phyloP scores from a whole-genome alignment of 495 filamentous ascomycete genomes.

The Lepraria neglecta region DNA sequence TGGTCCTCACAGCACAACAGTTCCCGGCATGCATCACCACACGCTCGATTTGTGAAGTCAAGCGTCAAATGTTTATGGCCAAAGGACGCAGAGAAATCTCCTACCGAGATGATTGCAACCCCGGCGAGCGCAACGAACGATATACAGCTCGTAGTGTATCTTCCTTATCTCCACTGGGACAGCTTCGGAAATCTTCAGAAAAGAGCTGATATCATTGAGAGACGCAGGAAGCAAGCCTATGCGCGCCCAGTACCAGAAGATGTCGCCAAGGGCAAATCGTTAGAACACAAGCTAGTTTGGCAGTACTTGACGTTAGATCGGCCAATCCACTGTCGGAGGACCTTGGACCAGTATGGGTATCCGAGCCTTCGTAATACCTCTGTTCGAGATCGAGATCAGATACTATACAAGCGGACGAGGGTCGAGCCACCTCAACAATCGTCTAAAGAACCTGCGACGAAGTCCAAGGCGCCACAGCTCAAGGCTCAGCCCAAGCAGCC shows the following conservation, averaged over 20 bases:
- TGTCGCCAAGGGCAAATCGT: slow-evolving; percentile 46
- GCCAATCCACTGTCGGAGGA: slow-evolving; percentile 58
- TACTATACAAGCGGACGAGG: slow-evolving; percentile 63
- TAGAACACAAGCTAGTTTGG: slow-evolving; percentile 59
- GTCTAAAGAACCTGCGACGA: slow-evolving; percentile 1
- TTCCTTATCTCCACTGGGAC: slow-evolving; percentile 59
- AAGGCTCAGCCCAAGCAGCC: slow-evolving; percentile 14
- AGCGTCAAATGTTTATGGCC: slow-evolving; percentile 36
- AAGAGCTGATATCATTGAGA: slow-evolving; percentile 52
- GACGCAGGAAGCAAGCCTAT: slow-evolving; percentile 49
- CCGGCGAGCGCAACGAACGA: slow-evolving; percentile 29
- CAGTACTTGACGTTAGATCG: slow-evolving; percentile 56
- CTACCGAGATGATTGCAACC: slow-evolving; percentile 25
- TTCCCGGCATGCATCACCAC: slow-evolving; percentile 42
- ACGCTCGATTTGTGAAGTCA: slow-evolving; percentile 42
- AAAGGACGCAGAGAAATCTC: neutral
- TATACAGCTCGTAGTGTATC: slow-evolving; percentile 37
- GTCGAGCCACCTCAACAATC: slow-evolving; percentile 15
- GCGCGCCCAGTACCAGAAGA: slow-evolving; percentile 51
- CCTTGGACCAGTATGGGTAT: slow-evolving; percentile 62
- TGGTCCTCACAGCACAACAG: slow-evolving; percentile 42
- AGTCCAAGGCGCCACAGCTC: slow-evolving; percentile 14
- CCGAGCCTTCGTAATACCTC: slow-evolving; percentile 55
- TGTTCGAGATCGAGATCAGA: slow-evolving; percentile 60
- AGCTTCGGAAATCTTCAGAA: slow-evolving; percentile 54